Conservation (phyloP, 345 rosid genomes). For the Arabis hirsuta region DNA sequence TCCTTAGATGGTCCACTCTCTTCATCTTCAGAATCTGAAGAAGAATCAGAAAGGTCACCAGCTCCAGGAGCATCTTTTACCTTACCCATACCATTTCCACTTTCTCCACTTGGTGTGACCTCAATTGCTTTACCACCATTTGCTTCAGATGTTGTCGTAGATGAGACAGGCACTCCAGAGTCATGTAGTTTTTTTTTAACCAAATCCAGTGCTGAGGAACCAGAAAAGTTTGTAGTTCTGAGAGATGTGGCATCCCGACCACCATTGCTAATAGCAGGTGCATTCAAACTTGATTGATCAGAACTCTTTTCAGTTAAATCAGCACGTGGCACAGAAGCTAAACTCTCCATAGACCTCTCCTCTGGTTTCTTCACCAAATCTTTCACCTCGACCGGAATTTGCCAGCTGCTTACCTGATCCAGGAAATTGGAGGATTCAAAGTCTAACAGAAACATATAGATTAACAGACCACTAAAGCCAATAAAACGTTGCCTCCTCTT, state of each 20-base stretch:
- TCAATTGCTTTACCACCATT: conserved; percentile 74
- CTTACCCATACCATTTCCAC: conserved; percentile 69
- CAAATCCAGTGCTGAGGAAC: conserved; percentile 85
- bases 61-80: conserved; percentile 66
- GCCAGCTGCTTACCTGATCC: conserved; percentile 94
- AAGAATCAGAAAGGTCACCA: conserved; percentile 78
- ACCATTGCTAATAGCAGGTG: conserved; percentile 80
- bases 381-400: conserved; percentile 79
- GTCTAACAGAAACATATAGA: conserved; percentile 19
- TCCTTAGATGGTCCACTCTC: conserved; percentile 89
- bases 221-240: conserved; percentile 56
- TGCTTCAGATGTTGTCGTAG: conserved; percentile 57
- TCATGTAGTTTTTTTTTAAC: conserved; percentile 96
- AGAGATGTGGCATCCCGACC: conserved; percentile 82
- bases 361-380: conserved; percentile 74
- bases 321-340: conserved; percentile 46
- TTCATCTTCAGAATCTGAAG: conserved; percentile 93
- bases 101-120: conserved; percentile 60
- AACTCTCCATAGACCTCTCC: conserved; percentile 54
- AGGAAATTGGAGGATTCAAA: conserved; percentile 26
- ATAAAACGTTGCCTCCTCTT: conserved; percentile 6
- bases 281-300: conserved; percentile 60
- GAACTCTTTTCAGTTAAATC: conserved; percentile 62
- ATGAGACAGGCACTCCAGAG: conserved; percentile 64
- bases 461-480: conserved; percentile 8